A percentile compares a stretch with the other conserved stretches of the same genome.
phyloP scores from a whole-genome alignment of 306 rosid genomes.

The Trifolium pratense region DNA sequence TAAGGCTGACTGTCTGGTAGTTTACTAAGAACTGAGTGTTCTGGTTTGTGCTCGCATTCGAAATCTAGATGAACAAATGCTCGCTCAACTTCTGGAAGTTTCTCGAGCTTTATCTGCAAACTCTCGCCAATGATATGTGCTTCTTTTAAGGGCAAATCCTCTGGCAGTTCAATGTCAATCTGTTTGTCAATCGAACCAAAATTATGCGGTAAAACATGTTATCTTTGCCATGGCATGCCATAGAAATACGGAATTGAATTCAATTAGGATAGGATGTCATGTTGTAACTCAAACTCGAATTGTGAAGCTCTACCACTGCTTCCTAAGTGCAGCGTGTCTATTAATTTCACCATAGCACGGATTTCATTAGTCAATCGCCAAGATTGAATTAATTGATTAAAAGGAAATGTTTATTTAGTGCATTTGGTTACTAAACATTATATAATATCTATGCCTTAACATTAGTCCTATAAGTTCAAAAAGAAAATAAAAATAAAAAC shows the following conservation, averaged over 20 bases:
- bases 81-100: slow-evolving; percentile 80
- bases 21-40: slow-evolving; percentile 71
- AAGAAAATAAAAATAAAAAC: too few species aligned
- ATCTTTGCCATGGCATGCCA: neutral
- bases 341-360: too few species aligned
- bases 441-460: too few species aligned
- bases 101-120: slow-evolving; percentile 74
- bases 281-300: too few species aligned
- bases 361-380: too few species aligned
- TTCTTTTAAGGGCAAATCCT: slow-evolving; percentile 78
- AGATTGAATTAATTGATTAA: too few species aligned
- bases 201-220: neutral
- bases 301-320: too few species aligned
- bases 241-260: neutral
- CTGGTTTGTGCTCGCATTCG: slow-evolving; percentile 95
- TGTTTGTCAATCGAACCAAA: neutral
- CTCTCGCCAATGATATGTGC: slow-evolving; percentile 86
- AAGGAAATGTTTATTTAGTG: too few species aligned
- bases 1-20: slow-evolving; percentile 63
- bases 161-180: slow-evolving; percentile 95
- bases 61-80: slow-evolving; percentile 93
- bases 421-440: too few species aligned
- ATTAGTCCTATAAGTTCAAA: too few species aligned
- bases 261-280: too few species aligned
- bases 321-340: too few species aligned